phyloP scores from a whole-genome alignment of 208 protist species.

The Trichomonas gallinae region DNA sequence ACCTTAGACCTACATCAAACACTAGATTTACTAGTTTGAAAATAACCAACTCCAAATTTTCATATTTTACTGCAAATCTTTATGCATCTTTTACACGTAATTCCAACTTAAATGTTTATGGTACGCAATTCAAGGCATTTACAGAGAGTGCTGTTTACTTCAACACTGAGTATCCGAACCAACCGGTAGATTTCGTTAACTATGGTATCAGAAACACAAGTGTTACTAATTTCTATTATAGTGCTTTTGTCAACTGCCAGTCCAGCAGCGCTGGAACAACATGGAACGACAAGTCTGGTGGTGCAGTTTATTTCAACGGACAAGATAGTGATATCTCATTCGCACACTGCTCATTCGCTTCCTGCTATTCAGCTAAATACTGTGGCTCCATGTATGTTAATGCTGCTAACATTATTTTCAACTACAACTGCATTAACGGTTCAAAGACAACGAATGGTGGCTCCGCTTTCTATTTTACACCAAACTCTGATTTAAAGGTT shows the following conservation, averaged over 20 bases:
- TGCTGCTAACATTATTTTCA: neutral
- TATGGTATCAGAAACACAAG: neutral
- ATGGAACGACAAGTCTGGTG: neutral
- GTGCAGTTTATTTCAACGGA: neutral
- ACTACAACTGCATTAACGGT: neutral
- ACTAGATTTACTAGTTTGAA: neutral
- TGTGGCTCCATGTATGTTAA: neutral
- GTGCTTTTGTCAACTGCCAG: neutral
- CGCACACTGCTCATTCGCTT: neutral
- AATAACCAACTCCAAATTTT: neutral
- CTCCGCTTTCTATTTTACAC: neutral
- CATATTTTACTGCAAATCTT: neutral
- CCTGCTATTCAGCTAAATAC: neutral
- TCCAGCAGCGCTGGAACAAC: neutral
- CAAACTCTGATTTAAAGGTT: neutral
- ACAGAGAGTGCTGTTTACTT: neutral
- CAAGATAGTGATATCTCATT: neutral
- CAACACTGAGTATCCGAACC: neutral
- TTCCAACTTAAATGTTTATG: neutral
- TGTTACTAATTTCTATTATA: neutral
- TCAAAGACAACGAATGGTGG: neutral
- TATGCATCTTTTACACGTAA: neutral
- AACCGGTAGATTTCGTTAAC: neutral
- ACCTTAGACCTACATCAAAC: neutral
- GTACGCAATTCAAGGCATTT: neutral